Conservation (phyloP, 2,329 filamentous ascomycete genomes). For the Colletotrichum tofieldiae region DNA sequence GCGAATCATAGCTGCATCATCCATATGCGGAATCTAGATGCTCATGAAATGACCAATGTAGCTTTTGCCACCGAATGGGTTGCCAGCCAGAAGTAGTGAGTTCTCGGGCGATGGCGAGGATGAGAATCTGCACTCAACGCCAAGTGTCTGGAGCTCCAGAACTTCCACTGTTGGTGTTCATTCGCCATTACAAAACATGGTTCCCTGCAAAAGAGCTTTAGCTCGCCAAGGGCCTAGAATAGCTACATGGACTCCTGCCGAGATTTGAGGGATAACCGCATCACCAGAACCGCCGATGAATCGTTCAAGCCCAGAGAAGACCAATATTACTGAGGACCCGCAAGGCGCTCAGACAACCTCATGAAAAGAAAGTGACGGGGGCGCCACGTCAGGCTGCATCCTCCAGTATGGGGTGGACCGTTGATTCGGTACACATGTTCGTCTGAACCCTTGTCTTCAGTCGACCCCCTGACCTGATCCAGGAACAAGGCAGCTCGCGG, state of each 20-base stretch:
- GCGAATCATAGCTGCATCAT: not conserved
- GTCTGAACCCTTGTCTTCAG: not conserved
- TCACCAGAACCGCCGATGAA: not conserved
- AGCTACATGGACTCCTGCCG: too few species aligned
- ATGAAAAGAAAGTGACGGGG: not conserved
- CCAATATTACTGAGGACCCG: not conserved
- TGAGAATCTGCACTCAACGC: not conserved
- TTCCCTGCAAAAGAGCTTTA: not conserved
- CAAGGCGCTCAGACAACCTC: not conserved
- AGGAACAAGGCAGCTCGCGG: not conserved
- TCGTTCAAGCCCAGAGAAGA: not conserved
- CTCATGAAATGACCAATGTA: too few species aligned
- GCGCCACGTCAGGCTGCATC: not conserved
- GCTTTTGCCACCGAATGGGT: not conserved
- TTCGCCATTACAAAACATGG: not conserved
- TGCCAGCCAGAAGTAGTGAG: too few species aligned
- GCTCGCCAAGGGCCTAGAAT: not conserved
- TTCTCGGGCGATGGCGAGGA: fast-evolving
- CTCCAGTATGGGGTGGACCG: not conserved
- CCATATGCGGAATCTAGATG: too few species aligned
- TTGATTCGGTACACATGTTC: not conserved
- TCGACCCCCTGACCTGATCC: not conserved
- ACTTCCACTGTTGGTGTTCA: not conserved
- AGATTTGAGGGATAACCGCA: too few species aligned
- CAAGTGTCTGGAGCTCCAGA: not conserved